Evolutionary conservation across 805 yeast species (phyloP).

Genomic region (Ogataea kodamae): DNA sequence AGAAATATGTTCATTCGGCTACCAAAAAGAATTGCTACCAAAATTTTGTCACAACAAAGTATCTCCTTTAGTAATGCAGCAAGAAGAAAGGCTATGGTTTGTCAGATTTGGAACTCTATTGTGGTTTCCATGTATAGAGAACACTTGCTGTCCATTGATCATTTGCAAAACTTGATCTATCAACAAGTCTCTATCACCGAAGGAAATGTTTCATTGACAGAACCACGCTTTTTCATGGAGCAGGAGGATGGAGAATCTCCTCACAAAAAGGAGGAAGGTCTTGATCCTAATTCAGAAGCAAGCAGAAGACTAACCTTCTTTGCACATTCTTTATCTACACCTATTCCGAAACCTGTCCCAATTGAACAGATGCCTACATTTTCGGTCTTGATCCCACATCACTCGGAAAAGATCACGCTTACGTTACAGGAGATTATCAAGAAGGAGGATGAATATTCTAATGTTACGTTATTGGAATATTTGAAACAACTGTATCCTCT

Average conservation of each 20-base stretch:
- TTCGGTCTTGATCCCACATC: conserved; percentile 84
- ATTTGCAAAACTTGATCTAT: conserved; percentile 62
- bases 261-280: conserved; percentile 47
- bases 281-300: conserved; percentile 69
- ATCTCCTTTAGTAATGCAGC: conserved; percentile 30
- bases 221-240: conserved; percentile 75
- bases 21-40: conserved; percentile 73
- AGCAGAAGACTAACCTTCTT: conserved; percentile 80
- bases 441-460: conserved; percentile 61
- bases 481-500: conserved; percentile 53
- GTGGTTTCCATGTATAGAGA: conserved; percentile 79
- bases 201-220: conserved; percentile 47
- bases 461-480: conserved; percentile 53
- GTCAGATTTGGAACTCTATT: conserved; percentile 83
- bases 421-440: conserved; percentile 75
- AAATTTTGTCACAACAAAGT: conserved; percentile 49
- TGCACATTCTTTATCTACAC: conserved; percentile 86
- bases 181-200: conserved; percentile 40
- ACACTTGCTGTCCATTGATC: conserved; percentile 70
- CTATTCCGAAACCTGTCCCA: conserved; percentile 71
- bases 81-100: conserved; percentile 52
- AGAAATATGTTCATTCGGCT: conserved; percentile 70
- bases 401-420: conserved; percentile 74
- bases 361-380: conserved; percentile 73
- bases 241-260: conserved; percentile 63